Percentiles rank a stretch among this genome's conserved stretches.
Conservation (phyloP, 768 basidiomycete genomes). For the Coprinopsis sp. region DNA sequence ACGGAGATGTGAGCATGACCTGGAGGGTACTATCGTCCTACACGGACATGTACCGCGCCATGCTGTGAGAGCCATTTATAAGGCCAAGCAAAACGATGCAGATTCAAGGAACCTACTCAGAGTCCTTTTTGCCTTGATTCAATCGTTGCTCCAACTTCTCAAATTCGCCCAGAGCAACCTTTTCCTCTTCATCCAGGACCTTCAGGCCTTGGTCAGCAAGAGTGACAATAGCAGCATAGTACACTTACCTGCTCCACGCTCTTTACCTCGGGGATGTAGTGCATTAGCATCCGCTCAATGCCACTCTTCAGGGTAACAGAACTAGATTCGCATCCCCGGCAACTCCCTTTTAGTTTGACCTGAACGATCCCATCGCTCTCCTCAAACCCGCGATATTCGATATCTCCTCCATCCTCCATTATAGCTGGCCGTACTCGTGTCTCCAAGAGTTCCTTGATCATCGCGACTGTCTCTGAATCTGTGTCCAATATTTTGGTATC, state of each 20-base stretch:
- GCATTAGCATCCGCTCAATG: constrained; percentile 98
- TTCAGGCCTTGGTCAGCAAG: constrained; percentile 23
- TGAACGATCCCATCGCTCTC: constrained; percentile 73
- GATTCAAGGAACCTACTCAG: constrained; percentile 34
- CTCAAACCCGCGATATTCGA: constrained; percentile 89
- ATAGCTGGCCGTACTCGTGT: constrained; percentile 94
- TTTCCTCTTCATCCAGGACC: constrained; percentile 89
- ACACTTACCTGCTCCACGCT: constrained; percentile 76
- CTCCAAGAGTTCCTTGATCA: constrained; percentile 97
- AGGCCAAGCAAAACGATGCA: neutral
- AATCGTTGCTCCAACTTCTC: constrained; percentile 78
- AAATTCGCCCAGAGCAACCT: constrained; percentile 84
- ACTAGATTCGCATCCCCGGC: constrained; percentile 91
- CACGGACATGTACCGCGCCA: constrained; percentile 82
- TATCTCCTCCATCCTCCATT: constrained; percentile 98
- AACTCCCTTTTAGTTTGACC: constrained; percentile 94
- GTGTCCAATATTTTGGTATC: constrained; percentile 92
- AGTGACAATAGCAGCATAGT: neutral
- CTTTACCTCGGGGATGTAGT: constrained; percentile 96
- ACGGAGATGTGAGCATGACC: neutral
- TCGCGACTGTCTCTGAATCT: constrained; percentile 94
- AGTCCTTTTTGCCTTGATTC: constrained; percentile 40
- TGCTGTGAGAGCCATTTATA: constrained; percentile 34
- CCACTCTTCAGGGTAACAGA: constrained; percentile 94
- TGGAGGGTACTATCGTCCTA: too few relatives aligned